A percentile compares a stretch with the other conserved stretches of the same genome.
Evolutionary conservation across 2,329 filamentous ascomycete species (phyloP).

Genomic region (Claviceps digitariae): DNA sequence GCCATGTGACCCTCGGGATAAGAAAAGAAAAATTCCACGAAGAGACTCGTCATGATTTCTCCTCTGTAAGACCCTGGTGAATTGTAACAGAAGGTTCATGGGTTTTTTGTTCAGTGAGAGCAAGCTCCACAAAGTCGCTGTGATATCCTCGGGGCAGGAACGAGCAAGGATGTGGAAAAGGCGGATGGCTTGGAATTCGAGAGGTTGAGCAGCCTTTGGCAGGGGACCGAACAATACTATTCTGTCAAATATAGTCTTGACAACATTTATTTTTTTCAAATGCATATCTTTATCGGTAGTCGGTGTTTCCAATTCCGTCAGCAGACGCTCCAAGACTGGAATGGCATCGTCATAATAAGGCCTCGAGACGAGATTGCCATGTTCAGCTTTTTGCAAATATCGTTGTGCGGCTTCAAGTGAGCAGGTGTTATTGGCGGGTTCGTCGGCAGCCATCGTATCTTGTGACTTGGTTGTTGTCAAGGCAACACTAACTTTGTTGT

Average conservation of each 20-base stretch:
- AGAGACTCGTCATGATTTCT: conserved; percentile 5
- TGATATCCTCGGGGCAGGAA: conserved; percentile 8
- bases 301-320: conserved; percentile 3
- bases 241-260: conserved; percentile 9
- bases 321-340: conserved; percentile 4
- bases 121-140: conserved; percentile 11
- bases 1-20: conserved; percentile 9
- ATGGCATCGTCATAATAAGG: conserved; percentile 6
- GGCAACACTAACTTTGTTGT: neutral
- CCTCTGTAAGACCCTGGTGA: conserved; percentile 2
- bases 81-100: conserved; percentile 2
- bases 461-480: neutral
- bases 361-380: neutral
- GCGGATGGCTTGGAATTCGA: conserved; percentile 11
- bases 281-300: neutral
- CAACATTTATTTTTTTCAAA: conserved; percentile 5
- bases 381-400: conserved; percentile 1
- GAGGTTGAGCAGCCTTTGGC: conserved; percentile 1
- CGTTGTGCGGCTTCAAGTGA: conserved; percentile 1
- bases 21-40: conserved; percentile 5
- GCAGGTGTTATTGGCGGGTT: neutral
- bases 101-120: conserved; percentile 12
- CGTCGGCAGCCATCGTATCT: neutral
- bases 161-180: conserved; percentile 13
- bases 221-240: conserved; percentile 9